Evolutionary conservation across 441 rosid species (phyloP), one percentile per base, ranked within the genome.

Genomic region (Adansonia grandidieri): DNA sequence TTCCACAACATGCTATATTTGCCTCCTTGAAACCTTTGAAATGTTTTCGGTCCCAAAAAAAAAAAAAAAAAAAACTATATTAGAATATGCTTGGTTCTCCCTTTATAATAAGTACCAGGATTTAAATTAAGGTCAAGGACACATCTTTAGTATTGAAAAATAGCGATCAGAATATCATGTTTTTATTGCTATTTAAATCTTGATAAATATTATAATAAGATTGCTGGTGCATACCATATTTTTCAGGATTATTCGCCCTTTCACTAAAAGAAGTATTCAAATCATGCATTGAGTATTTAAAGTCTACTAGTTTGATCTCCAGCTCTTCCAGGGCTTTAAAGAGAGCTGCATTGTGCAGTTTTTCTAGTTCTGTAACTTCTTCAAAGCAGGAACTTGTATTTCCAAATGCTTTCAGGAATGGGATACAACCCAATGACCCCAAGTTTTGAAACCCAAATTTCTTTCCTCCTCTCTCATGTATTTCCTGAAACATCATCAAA

Each of bases 1-100:
- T 79, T 20, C 98, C 96, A 77, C 96, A 92, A 56, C 96, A 94
- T 60, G 92, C 96, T 28, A 45, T 73, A 51, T 81, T 68, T 44
- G 85, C 98, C 78, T 86, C 84, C 88, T 88, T 83, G 70, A 89
- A 87, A 22, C 95, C 95, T 91, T 76, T 28, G 32, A 28, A 28
- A 28, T 28, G 32, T 28, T 28, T 28, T 28, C 32, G 32, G 32
- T 28, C 32, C 32, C 24, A 24, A 24, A 24, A 77, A 65, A 76
- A 57, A 1, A 11, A 44, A 44, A 44, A 37, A 57, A 1, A 11
- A 44, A 44, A 44, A 37, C 54, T 22, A 69, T 0, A 42, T 44
- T 20, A 61, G 17, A 44, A 44, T 10, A 60, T 11, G 60, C 37
- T 19, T n/a, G 32, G 32, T 28, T 28, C 32, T 28, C 32, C 32